Evolutionary conservation across 768 basidiomycete species (phyloP).

Genomic region (Boletus reticuloceps): DNA sequence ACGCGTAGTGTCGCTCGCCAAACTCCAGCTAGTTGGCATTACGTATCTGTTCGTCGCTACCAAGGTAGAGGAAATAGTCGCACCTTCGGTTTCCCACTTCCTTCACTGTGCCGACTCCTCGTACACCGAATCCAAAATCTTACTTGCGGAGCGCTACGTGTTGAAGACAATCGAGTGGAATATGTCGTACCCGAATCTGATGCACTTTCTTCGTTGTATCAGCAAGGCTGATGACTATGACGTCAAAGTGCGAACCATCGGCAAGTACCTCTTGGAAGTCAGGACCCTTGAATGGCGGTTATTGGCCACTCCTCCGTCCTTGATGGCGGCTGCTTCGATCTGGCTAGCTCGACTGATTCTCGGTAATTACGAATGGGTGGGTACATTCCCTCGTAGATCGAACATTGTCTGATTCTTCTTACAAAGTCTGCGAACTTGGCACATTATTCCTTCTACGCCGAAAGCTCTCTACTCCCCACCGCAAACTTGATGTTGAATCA

Average conservation of each 20-base stretch:
- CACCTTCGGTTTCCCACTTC: slow-evolving; percentile 81
- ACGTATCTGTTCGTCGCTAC: slow-evolving; percentile 85
- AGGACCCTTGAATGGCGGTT: slow-evolving; percentile 76
- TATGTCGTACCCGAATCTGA: slow-evolving; percentile 81
- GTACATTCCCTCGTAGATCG: slow-evolving; percentile 25
- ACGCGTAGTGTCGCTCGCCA: slow-evolving; percentile 49
- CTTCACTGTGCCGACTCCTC: slow-evolving; percentile 75
- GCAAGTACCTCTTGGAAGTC: slow-evolving; percentile 90
- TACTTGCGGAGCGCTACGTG: slow-evolving; percentile 87
- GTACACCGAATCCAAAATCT: slow-evolving; percentile 75
- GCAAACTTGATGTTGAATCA: slow-evolving; percentile 90
- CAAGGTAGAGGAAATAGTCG: slow-evolving; percentile 91
- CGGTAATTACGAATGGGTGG: slow-evolving; percentile 84
- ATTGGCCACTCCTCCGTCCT: slow-evolving; percentile 68
- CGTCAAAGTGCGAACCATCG: slow-evolving; percentile 78
- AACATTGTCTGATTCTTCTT: slow-evolving; percentile 12
- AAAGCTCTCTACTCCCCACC: slow-evolving; percentile 73
- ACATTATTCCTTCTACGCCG: slow-evolving; percentile 85
- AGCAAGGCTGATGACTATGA: slow-evolving; percentile 95
- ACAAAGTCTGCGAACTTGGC: slow-evolving; percentile 67
- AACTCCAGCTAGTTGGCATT: slow-evolving; percentile 89
- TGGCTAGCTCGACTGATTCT: slow-evolving; percentile 84
- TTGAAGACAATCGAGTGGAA: slow-evolving; percentile 86
- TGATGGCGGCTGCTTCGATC: slow-evolving; percentile 78
- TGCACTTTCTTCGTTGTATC: slow-evolving; percentile 83